These are phyloP conservation scores for Pichia terricola DNA, from an alignment of 1,139 yeast genomes.

Conservation along the genomic window DNA sequence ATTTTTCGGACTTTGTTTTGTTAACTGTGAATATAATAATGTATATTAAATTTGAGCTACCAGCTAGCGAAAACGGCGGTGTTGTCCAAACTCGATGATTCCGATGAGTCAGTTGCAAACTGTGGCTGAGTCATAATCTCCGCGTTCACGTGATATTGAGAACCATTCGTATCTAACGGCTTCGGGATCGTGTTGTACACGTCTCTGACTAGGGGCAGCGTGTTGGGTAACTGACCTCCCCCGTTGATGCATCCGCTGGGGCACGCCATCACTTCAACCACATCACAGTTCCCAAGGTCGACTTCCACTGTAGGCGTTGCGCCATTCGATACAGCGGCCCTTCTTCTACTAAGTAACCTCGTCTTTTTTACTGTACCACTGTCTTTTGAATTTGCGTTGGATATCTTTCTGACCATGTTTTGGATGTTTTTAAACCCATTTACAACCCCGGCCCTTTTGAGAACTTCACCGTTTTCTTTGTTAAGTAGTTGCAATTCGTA, in stretches of 20 bases:
- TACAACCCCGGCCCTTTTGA: constrained; percentile 67
- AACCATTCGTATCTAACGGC: too few relatives aligned
- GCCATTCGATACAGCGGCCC: too few relatives aligned
- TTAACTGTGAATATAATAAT: too few relatives aligned
- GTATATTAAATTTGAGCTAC: too few relatives aligned
- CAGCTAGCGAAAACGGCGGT: too few relatives aligned
- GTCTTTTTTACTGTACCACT: neutral
- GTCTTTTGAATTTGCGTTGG: neutral
- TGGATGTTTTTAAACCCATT: constrained; percentile 94
- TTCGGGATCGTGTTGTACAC: too few relatives aligned
- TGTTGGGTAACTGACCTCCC: constrained; percentile 56
- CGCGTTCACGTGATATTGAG: too few relatives aligned
- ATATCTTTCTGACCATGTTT: constrained; percentile 72
- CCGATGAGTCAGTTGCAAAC: too few relatives aligned
- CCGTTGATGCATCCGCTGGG: constrained; percentile 98
- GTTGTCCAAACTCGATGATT: too few relatives aligned
- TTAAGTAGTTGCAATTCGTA: constrained; percentile 51
- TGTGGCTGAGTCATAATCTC: too few relatives aligned
- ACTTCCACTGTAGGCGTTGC: neutral
- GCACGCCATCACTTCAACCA: constrained; percentile 95
- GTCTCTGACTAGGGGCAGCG: too few relatives aligned
- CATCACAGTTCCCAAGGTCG: constrained; percentile 65
- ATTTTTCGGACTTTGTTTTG: too few relatives aligned
- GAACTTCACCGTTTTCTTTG: constrained; percentile 22
- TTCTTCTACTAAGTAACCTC: neutral